A percentile compares a stretch with the other conserved stretches of the same genome.
Evolutionary conservation across 306 rosid genomes (phyloP).

Genomic region (Rubus idaeus): DNA sequence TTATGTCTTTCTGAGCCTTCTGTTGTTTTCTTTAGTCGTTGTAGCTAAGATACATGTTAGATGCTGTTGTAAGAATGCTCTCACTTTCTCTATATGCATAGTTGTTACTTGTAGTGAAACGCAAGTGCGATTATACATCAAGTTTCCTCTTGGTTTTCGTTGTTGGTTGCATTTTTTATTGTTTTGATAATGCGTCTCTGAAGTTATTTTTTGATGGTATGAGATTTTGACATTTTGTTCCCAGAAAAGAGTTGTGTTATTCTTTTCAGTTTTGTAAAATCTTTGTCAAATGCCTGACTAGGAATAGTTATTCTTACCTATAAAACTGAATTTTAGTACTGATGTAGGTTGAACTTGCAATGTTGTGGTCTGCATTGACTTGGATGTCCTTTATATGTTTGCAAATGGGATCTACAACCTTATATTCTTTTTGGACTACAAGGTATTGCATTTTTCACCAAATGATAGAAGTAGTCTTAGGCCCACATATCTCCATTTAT

Average conservation of each 20-base stretch:
- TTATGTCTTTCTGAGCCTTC: conserved; percentile 48
- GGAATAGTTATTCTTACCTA: not conserved
- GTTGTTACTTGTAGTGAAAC: not conserved
- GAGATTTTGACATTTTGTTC: not conserved
- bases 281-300: not conserved
- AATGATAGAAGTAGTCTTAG: not conserved
- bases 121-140: not conserved
- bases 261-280: not conserved
- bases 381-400: not conserved
- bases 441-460: not conserved
- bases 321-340: not conserved
- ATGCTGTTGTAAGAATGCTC: conserved; percentile 13
- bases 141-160: not conserved
- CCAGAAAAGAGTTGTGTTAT: not conserved
- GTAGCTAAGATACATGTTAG: conserved; percentile 14
- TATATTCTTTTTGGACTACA: not conserved
- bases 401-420: not conserved
- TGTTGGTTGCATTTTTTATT: not conserved
- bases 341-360: not conserved
- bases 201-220: not conserved
- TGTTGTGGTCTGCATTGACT: not conserved
- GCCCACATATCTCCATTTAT: not conserved
- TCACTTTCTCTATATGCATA: not conserved
- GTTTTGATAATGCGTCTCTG: not conserved
- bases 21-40: not conserved